Evolutionary conservation across 164 flowering plant species (phyloP).

Genomic region (Vitis rupestris): DNA sequence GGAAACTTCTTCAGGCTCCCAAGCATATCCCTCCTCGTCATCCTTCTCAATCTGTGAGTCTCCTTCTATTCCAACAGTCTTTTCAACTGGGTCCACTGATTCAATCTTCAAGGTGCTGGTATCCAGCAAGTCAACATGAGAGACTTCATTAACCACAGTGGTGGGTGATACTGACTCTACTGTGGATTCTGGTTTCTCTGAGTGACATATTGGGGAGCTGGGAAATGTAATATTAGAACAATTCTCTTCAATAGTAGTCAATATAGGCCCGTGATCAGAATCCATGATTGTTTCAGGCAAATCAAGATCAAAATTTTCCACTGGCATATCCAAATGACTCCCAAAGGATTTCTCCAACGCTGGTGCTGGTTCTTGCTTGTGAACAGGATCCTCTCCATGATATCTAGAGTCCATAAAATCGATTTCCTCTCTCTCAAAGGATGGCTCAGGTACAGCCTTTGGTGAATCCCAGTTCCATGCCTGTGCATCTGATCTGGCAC

Average conservation of each 20-base stretch:
- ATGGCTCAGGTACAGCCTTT: constrained; percentile 22
- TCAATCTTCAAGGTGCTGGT: constrained; percentile 26
- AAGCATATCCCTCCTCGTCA: constrained; percentile 51
- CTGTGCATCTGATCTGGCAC: constrained; percentile 39
- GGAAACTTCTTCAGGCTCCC: constrained; percentile 63
- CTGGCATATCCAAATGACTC: constrained; percentile 32
- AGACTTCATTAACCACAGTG: constrained; percentile 23
- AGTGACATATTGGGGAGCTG: constrained; percentile 12
- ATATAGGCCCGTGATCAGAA: constrained; percentile 37
- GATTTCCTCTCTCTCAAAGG: constrained; percentile 27
- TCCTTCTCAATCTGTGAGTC: constrained; percentile 42
- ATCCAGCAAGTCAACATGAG: constrained; percentile 28
- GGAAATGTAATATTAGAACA: constrained; percentile 12
- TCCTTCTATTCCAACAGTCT: constrained; percentile 37
- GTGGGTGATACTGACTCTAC: constrained; percentile 19
- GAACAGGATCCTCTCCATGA: constrained; percentile 30
- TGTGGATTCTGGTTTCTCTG: constrained; percentile 29
- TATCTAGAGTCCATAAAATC: constrained; percentile 21
- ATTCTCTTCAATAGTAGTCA: constrained; percentile 36
- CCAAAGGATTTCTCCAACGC: constrained; percentile 22
- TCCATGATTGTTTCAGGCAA: constrained; percentile 59
- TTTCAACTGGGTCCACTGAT: constrained; percentile 31
- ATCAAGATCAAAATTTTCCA: constrained; percentile 28
- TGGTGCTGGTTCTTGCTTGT: constrained; percentile 21
- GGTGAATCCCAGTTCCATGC: constrained; percentile 48